Percentiles rank a stretch among this genome's conserved stretches.
Conservation (phyloP, 1,284 basidiomycete species). For the Puccinia hordei region DNA sequence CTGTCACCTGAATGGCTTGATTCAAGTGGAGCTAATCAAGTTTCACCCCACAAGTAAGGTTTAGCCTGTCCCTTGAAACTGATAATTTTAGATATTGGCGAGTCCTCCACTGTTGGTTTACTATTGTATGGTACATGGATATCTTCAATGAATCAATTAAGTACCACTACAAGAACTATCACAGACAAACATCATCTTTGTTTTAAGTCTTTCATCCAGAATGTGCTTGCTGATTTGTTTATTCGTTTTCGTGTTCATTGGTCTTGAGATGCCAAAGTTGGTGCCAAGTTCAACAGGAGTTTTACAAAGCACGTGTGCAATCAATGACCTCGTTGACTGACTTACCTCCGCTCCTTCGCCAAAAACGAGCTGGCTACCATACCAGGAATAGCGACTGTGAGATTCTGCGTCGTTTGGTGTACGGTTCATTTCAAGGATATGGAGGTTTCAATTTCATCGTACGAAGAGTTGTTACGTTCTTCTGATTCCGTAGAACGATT, state of each 20-base stretch:
- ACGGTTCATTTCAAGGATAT: background rate
- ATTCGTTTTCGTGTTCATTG: background rate
- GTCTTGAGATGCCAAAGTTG: background rate
- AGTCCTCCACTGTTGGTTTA: too few species aligned
- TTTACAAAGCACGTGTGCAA: background rate
- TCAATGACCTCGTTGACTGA: constrained; percentile 4
- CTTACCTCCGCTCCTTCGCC: constrained; percentile 43
- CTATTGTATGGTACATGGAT: too few species aligned
- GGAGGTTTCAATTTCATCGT: constrained; percentile 49
- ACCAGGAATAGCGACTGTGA: background rate
- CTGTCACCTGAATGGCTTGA: too few species aligned
- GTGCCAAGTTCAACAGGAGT: background rate
- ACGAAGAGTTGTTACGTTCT: background rate
- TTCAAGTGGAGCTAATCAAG: too few species aligned
- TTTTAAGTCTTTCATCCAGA: background rate
- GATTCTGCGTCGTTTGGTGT: background rate
- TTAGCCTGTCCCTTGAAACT: too few species aligned
- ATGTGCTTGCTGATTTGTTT: background rate
- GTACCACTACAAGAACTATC: too few species aligned
- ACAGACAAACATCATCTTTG: too few species aligned
- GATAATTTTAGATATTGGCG: too few species aligned
- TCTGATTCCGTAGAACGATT: constrained; percentile 12
- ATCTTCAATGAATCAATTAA: too few species aligned
- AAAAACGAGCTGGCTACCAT: constrained; percentile 23
- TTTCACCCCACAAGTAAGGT: too few species aligned